Percentiles rank a stretch among this genome's conserved stretches.
Evolutionary conservation across 768 basidiomycete species (phyloP).

Genomic region (Pleurotus platypus): DNA sequence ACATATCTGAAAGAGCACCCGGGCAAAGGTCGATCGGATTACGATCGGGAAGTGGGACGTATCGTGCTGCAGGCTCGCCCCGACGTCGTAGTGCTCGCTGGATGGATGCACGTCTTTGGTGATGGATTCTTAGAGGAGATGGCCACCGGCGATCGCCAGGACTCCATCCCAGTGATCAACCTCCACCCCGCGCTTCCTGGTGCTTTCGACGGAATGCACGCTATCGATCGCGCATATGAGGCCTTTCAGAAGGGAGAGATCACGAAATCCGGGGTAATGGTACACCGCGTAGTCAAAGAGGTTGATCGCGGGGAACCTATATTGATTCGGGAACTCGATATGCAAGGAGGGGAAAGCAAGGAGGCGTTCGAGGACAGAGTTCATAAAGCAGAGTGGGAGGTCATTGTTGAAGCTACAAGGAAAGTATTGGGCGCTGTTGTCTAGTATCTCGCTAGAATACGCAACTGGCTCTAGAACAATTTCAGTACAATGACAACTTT

Average conservation of each 20-base stretch:
- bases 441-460: conserved; percentile 9
- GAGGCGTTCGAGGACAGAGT: conserved; percentile 74
- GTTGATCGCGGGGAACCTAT: conserved; percentile 92
- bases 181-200: conserved; percentile 95
- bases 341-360: conserved; percentile 66
- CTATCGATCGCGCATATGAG: conserved; percentile 85
- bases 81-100: conserved; percentile 90
- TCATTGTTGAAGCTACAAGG: conserved; percentile 84
- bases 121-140: conserved; percentile 43
- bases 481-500: no score
- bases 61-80: conserved; percentile 61
- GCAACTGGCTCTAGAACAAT: no score
- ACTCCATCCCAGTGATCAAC: conserved; percentile 83
- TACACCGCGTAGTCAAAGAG: conserved; percentile 89
- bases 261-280: conserved; percentile 48
- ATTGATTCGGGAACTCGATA: conserved; percentile 73
- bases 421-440: conserved; percentile 59
- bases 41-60: conserved; percentile 78
- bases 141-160: conserved; percentile 11
- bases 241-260: conserved; percentile 86
- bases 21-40: conserved; percentile 74
- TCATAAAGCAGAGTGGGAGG: conserved; percentile 83
- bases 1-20: conserved; percentile 71
- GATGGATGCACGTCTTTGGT: conserved; percentile 81
- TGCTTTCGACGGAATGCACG: conserved; percentile 93